These are phyloP conservation scores for Chaetomiaceae sp. DNA, from an alignment of 2,329 filamentous ascomycete species.

Conservation along the genomic window DNA sequence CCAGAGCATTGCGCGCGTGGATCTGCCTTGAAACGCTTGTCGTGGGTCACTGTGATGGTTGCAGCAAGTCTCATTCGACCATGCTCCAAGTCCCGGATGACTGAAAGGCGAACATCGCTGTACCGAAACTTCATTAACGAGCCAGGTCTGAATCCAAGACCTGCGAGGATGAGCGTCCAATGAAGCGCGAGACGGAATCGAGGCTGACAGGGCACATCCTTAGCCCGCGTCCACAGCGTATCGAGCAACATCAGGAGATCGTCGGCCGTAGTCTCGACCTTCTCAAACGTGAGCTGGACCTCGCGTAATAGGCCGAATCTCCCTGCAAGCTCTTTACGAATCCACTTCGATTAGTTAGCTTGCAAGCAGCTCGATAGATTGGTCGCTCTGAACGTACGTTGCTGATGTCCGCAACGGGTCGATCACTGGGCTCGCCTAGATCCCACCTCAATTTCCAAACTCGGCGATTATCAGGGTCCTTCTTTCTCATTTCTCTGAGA, in stretches of 20 bases:
- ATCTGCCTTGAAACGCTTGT: neutral
- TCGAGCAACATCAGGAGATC: conserved; percentile 1
- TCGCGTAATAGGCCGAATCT: neutral
- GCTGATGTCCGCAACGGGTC: neutral
- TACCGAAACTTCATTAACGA: neutral
- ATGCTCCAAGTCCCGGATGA: neutral
- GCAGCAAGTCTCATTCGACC: neutral
- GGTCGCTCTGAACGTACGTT: neutral
- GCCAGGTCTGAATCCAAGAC: neutral
- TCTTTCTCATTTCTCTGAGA: neutral
- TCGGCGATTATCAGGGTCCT: neutral
- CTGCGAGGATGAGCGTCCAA: neutral
- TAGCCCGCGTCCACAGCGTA: neutral
- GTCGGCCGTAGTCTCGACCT: neutral
- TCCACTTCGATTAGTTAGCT: neutral
- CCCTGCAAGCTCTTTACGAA: neutral
- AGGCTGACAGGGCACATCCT: neutral
- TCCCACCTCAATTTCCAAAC: conserved; percentile 4
- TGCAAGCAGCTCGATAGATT: neutral
- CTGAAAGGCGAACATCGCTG: neutral
- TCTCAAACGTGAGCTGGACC: neutral
- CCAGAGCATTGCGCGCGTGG: neutral
- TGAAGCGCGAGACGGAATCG: neutral
- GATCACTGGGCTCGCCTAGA: neutral
- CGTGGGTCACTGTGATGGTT: neutral